These are phyloP conservation scores for Arachis stenosperma DNA, from an alignment of 306 rosid species.

Conservation along the genomic window DNA sequence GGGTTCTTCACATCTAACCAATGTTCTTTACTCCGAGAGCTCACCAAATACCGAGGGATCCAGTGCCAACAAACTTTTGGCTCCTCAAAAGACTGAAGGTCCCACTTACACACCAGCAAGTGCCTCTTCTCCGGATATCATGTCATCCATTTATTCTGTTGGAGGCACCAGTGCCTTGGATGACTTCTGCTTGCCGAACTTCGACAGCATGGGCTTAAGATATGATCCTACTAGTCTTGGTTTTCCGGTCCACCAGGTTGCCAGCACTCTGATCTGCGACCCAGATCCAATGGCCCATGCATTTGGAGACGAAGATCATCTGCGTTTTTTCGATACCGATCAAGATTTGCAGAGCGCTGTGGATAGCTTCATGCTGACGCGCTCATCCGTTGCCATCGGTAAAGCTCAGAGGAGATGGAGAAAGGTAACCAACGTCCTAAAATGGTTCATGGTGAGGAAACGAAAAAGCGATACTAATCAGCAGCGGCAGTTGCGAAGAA, in stretches of 20 bases:
- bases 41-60: conserved; percentile 68
- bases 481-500: conserved; percentile 32
- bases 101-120: conserved; percentile 62
- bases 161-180: conserved; percentile 68
- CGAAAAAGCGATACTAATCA: conserved; percentile 40
- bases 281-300: conserved; percentile 62
- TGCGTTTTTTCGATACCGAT: conserved; percentile 67
- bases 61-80: conserved; percentile 65
- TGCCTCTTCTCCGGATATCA: conserved; percentile 77
- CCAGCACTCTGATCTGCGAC: conserved; percentile 67
- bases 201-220: conserved; percentile 63
- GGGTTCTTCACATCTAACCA: conserved; percentile 53
- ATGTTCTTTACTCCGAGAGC: conserved; percentile 49
- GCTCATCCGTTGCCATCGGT: conserved; percentile 45
- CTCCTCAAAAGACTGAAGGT: conserved; percentile 59
- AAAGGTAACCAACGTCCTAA: conserved; percentile 70
- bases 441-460: conserved; percentile 72
- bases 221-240: conserved; percentile 55
- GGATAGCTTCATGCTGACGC: conserved; percentile 53
- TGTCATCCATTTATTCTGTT: conserved; percentile 74
- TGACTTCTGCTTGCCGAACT: conserved; percentile 62
- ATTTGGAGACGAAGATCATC: conserved; percentile 66
- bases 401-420: conserved; percentile 88
- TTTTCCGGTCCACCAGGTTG: conserved; percentile 69
- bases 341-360: conserved; percentile 67